phyloP scores from a whole-genome alignment of 371 early-diverging fungal species.

The Conidiobolus incongruus region DNA sequence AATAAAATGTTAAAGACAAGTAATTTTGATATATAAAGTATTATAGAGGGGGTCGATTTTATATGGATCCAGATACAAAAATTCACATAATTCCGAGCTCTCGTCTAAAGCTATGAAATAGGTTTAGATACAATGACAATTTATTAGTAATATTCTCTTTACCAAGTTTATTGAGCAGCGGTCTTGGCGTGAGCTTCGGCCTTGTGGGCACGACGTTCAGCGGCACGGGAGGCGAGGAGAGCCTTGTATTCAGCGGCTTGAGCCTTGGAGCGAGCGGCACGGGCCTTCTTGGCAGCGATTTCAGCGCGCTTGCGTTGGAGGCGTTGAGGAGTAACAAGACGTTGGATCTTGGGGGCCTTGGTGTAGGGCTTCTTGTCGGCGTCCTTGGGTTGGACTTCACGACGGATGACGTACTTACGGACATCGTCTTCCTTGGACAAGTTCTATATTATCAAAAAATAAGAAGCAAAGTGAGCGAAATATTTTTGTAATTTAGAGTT shows the following conservation, averaged over 20 bases:
- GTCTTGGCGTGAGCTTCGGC: too few species aligned
- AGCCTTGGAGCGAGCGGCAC: slow-evolving; percentile 53
- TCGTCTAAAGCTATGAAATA: too few species aligned
- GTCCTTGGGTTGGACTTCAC: slow-evolving; percentile 77
- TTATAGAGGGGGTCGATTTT: too few species aligned
- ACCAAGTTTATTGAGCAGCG: too few species aligned
- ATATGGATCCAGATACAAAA: too few species aligned
- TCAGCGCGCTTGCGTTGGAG: slow-evolving; percentile 84
- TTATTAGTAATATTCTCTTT: too few species aligned
- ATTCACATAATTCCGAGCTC: too few species aligned
- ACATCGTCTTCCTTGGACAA: slow-evolving; percentile 93
- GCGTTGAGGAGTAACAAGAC: slow-evolving; percentile 84
- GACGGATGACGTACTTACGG: slow-evolving; percentile 93
- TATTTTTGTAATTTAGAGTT: not conserved
- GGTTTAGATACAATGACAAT: too few species aligned
- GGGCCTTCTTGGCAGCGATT: slow-evolving; percentile 61
- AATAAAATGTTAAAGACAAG: too few species aligned
- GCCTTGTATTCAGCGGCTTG: slow-evolving; percentile 81
- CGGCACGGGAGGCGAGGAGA: slow-evolving; percentile 74
- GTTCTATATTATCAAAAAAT: slow-evolving; percentile 23
- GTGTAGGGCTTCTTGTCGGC: slow-evolving; percentile 71
- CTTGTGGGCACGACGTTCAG: slow-evolving; percentile 66
- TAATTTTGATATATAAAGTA: too few species aligned
- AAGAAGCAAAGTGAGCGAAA: not conserved
- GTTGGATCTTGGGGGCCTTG: slow-evolving; percentile 93